A percentile compares a stretch with the other conserved stretches of the same genome.
phyloP scores from a whole-genome alignment of 495 filamentous ascomycete species.

The Neurospora pannonica region DNA sequence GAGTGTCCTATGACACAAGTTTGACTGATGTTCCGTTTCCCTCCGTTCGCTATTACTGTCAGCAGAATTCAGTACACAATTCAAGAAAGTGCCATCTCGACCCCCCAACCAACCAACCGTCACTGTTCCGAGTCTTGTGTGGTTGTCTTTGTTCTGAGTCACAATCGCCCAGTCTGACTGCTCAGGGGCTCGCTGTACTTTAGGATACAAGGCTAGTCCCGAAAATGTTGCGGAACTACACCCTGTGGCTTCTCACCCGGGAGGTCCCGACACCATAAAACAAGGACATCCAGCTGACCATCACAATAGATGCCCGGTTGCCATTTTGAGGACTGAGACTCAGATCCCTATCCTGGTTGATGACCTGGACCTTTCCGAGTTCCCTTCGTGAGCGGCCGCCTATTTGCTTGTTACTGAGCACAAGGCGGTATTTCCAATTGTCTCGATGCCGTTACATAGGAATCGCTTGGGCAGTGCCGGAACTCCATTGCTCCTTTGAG shows the following conservation, averaged over 20 bases:
- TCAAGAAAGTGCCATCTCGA: background rate
- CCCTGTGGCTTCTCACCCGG: constrained; percentile 5
- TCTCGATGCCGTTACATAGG: background rate
- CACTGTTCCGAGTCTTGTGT: background rate
- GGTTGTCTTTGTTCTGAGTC: background rate
- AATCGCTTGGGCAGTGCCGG: background rate
- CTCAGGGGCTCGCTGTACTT: background rate
- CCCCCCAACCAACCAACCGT: background rate
- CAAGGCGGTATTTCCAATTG: background rate
- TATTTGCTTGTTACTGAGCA: background rate
- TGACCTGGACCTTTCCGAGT: background rate
- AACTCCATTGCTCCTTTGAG: background rate
- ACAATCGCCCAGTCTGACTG: background rate
- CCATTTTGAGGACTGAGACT: background rate
- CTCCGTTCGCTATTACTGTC: background rate
- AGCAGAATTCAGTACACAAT: background rate
- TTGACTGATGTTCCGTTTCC: background rate
- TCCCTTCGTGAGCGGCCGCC: background rate
- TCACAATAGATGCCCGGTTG: background rate
- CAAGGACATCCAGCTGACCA: constrained; percentile 8
- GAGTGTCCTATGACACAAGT: background rate
- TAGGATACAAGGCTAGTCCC: background rate
- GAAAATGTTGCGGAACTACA: background rate
- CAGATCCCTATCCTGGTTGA: background rate
- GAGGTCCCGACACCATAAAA: constrained; percentile 9